Evolutionary conservation across 2,329 filamentous ascomycete genomes (phyloP).

Genomic region (Calonectria pseudoturangicola): DNA sequence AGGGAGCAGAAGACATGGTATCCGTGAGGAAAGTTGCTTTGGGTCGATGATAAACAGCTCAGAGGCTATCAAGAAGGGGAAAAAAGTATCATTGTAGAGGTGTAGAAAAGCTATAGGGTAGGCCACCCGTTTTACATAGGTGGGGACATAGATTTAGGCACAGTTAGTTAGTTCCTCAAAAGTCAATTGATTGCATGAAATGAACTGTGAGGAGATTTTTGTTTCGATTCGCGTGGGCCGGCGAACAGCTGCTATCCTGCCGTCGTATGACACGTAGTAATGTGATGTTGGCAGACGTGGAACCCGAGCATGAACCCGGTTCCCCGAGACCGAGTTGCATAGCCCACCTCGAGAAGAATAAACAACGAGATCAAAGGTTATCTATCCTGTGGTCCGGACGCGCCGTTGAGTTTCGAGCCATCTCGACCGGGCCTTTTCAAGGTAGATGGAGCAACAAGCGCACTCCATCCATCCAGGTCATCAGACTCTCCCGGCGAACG

Average conservation of each 20-base stretch:
- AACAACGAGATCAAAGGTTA: background rate
- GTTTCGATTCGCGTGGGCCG: background rate
- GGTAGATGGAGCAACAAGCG: background rate
- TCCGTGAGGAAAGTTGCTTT: conserved; percentile 72
- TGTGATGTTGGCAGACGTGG: conserved; percentile 21
- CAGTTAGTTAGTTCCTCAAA: conserved; percentile 13
- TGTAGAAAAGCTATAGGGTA: conserved; percentile 18
- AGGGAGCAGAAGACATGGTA: conserved; percentile 67
- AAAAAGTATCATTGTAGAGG: background rate
- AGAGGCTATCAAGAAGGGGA: background rate
- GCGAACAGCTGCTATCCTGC: background rate
- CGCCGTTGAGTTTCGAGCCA: background rate
- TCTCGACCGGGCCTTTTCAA: background rate
- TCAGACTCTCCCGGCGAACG: background rate
- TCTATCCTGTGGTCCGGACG: background rate
- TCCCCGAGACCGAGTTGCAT: conserved; percentile 23
- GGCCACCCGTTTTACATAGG: background rate
- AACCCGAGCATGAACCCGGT: background rate
- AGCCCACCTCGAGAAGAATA: conserved; percentile 30
- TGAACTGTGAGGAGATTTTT: background rate
- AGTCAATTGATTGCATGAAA: conserved; percentile 26
- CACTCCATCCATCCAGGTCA: background rate
- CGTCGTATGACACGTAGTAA: conserved; percentile 34
- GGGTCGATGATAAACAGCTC: conserved; percentile 62
- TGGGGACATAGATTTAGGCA: background rate